Percentiles rank a stretch among this genome's conserved stretches.
phyloP scores from a whole-genome alignment of 2,329 filamentous ascomycete species.

The Fusarium dimerum region DNA sequence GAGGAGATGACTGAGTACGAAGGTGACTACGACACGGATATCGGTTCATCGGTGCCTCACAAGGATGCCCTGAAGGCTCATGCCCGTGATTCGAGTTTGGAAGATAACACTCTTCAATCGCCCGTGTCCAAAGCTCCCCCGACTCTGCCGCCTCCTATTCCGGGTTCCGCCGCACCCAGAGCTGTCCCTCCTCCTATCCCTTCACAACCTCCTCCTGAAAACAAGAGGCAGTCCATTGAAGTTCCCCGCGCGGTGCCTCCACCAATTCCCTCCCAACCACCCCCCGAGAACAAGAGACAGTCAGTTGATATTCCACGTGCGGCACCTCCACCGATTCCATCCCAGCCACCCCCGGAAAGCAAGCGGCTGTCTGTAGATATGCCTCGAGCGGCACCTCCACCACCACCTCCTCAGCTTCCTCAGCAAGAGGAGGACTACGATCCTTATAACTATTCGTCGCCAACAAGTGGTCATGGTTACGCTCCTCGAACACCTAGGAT shows the following conservation, averaged over 20 bases:
- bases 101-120: conserved; percentile 66
- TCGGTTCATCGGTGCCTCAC: conserved; percentile 88
- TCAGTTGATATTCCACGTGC: conserved; percentile 70
- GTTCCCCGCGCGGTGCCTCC: conserved; percentile 65
- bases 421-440: conserved; percentile 68
- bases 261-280: conserved; percentile 64
- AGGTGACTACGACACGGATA: conserved; percentile 97
- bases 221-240: conserved; percentile 66
- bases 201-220: conserved; percentile 55
- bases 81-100: conserved; percentile 72
- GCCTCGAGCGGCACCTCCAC: conserved; percentile 66
- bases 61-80: conserved; percentile 91
- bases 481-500: conserved; percentile 40
- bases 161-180: conserved; percentile 55
- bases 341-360: conserved; percentile 55
- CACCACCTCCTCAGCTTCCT: conserved; percentile 57
- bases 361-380: conserved; percentile 66
- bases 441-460: conserved; percentile 57
- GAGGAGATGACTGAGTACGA: conserved; percentile 93
- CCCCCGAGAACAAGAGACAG: conserved; percentile 53
- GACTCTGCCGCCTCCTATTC: conserved; percentile 56
- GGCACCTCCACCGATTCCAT: conserved; percentile 67
- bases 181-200: conserved; percentile 67
- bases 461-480: conserved; percentile 34
- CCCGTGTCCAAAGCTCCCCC: conserved; percentile 49